phyloP scores from a whole-genome alignment of 2,329 filamentous ascomycete genomes.

The Verticillium tricorpus region DNA sequence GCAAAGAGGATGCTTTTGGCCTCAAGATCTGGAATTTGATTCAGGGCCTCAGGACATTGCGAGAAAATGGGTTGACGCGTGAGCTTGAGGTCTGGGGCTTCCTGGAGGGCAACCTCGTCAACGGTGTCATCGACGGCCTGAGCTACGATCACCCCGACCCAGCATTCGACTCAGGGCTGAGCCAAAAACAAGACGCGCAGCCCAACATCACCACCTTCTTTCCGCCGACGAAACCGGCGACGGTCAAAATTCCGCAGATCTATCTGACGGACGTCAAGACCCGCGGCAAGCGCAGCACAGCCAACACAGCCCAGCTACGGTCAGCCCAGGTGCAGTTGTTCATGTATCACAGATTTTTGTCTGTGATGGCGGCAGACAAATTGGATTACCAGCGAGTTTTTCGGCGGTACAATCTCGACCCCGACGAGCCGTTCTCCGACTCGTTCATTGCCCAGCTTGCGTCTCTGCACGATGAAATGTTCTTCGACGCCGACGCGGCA shows the following conservation, averaged over 20 bases:
- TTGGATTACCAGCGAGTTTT: slow-evolving; percentile 68
- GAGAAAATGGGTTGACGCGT: slow-evolving; percentile 66
- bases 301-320: slow-evolving; percentile 63
- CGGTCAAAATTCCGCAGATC: slow-evolving; percentile 28
- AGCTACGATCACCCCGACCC: slow-evolving; percentile 72
- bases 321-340: slow-evolving; percentile 84
- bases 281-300: slow-evolving; percentile 58
- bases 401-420: slow-evolving; percentile 64
- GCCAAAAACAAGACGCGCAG: slow-evolving; percentile 23
- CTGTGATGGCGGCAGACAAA: slow-evolving; percentile 64
- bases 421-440: slow-evolving; percentile 67
- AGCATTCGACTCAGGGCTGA: slow-evolving; percentile 59
- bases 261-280: slow-evolving; percentile 93
- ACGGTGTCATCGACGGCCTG: slow-evolving; percentile 84
- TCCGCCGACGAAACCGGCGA: slow-evolving; percentile 14
- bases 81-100: slow-evolving; percentile 84
- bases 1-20: slow-evolving; percentile 77
- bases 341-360: slow-evolving; percentile 83
- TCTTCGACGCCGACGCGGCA: slow-evolving; percentile 41
- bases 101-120: slow-evolving; percentile 76
- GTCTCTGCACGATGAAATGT: slow-evolving; percentile 61
- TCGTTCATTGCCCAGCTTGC: slow-evolving; percentile 73
- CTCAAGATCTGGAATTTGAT: slow-evolving; percentile 87
- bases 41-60: slow-evolving; percentile 71
- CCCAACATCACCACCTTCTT: slow-evolving; percentile 37